A percentile compares a stretch with the other conserved stretches of the same genome.
These are phyloP conservation scores for Trichoderma semiorbis DNA, from an alignment of 2,329 filamentous ascomycete species.

Conservation along the genomic window DNA sequence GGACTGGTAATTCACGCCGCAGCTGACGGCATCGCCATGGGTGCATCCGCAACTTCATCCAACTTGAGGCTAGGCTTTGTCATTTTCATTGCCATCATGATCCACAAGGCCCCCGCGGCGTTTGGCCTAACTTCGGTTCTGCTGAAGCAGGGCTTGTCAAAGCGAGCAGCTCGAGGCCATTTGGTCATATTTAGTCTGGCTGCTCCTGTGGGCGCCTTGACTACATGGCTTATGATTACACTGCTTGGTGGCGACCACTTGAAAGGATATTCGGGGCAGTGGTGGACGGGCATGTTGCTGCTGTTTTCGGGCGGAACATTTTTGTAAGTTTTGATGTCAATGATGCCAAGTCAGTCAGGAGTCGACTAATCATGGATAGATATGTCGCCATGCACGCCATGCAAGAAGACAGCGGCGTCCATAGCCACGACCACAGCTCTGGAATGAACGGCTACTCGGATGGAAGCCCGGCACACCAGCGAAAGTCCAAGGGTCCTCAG, in stretches of 20 bases:
- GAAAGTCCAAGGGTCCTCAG: constrained; percentile 54
- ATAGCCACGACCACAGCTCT: constrained; percentile 50
- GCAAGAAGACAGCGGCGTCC: constrained; percentile 65
- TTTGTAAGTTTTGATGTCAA: constrained; percentile 56
- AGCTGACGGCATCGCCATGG: constrained; percentile 92
- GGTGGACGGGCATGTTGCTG: constrained; percentile 88
- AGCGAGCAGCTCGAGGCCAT: constrained; percentile 78
- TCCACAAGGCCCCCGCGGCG: constrained; percentile 93
- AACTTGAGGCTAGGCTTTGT: constrained; percentile 79
- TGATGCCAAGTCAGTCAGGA: not conserved
- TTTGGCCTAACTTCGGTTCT: constrained; percentile 91
- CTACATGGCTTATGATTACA: constrained; percentile 77
- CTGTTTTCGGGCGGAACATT: constrained; percentile 97
- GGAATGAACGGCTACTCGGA: constrained; percentile 55
- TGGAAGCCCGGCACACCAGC: constrained; percentile 40
- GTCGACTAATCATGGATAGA: constrained; percentile 41
- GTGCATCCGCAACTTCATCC: constrained; percentile 75
- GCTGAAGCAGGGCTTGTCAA: constrained; percentile 85
- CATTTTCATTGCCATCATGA: constrained; percentile 94
- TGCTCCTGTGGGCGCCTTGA: constrained; percentile 78
- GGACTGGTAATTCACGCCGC: constrained; percentile 95
- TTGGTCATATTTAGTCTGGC: constrained; percentile 88
- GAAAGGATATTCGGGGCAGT: constrained; percentile 63
- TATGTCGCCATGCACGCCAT: constrained; percentile 99
- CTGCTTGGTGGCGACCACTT: constrained; percentile 62